These are phyloP conservation scores for Penicillium sp. DNA, from an alignment of 2,329 filamentous ascomycete genomes.

Conservation along the genomic window DNA sequence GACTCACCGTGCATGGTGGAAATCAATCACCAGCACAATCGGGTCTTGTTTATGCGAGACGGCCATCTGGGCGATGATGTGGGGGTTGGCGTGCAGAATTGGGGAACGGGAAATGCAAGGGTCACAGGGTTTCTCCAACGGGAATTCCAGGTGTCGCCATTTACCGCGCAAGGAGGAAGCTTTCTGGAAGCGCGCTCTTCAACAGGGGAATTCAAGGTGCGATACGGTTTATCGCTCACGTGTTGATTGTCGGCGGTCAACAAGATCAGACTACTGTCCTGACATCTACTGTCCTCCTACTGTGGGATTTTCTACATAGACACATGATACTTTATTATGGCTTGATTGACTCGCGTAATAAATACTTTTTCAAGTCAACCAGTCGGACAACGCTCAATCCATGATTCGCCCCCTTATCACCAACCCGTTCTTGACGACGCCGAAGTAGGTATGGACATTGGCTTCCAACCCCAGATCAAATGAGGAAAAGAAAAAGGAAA, in stretches of 20 bases:
- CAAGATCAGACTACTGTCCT: neutral
- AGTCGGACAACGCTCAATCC: constrained; percentile 1
- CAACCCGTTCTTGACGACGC: constrained; percentile 27
- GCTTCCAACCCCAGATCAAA: constrained; percentile 8
- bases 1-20: constrained; percentile 69
- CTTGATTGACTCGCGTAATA: neutral
- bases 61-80: constrained; percentile 29
- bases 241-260: constrained; percentile 24
- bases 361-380: neutral
- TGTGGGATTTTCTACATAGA: neutral
- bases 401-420: constrained; percentile 8
- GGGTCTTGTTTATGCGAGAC: constrained; percentile 57
- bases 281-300: neutral
- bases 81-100: neutral
- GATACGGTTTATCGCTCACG: constrained; percentile 22
- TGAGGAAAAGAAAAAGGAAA: constrained; percentile 10
- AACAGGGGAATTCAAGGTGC: constrained; percentile 22
- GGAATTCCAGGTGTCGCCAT: constrained; percentile 8
- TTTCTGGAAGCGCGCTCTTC: neutral
- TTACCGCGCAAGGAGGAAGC: neutral
- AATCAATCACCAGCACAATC: constrained; percentile 77
- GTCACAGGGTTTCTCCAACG: constrained; percentile 1
- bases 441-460: constrained; percentile 28
- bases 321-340: neutral
- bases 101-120: neutral